A percentile compares a stretch with the other conserved stretches of the same genome.
phyloP scores from a whole-genome alignment of 2,329 filamentous ascomycete genomes.

The Paecilomyces niveus region DNA sequence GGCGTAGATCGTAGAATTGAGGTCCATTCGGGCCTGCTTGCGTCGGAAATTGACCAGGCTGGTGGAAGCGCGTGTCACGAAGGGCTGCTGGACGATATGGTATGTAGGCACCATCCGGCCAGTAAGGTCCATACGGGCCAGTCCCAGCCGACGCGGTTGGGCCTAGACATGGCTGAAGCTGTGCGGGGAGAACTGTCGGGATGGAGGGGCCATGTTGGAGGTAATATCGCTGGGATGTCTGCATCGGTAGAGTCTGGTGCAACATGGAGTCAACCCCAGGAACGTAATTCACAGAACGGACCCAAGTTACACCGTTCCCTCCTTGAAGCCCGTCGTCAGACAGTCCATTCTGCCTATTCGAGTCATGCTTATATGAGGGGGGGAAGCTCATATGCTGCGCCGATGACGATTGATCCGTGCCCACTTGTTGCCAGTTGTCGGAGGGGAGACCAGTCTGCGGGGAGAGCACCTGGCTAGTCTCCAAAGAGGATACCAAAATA shows the following conservation, averaged over 20 bases:
- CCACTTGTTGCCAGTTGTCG: conserved; percentile 25
- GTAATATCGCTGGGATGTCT: conserved; percentile 32
- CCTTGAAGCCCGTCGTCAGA: conserved; percentile 24
- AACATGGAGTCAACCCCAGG: conserved; percentile 56
- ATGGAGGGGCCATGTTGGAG: conserved; percentile 44
- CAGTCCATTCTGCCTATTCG: conserved; percentile 16
- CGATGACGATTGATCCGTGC: conserved; percentile 20
- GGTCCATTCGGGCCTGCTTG: conserved; percentile 1
- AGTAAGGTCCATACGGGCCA: conserved; percentile 55
- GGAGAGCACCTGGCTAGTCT: conserved; percentile 28
- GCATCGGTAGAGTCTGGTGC: conserved; percentile 47
- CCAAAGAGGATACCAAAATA: conserved; percentile 61
- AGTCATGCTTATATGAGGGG: conserved; percentile 30
- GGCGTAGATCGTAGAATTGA: conserved; percentile 22
- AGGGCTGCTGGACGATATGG: conserved; percentile 54
- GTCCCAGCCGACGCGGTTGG: conserved; percentile 52
- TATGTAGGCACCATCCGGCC: conserved; percentile 56
- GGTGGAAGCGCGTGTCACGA: conserved; percentile 44
- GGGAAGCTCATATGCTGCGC: conserved; percentile 31
- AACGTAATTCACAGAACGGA: conserved; percentile 36
- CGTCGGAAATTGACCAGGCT: conserved; percentile 10
- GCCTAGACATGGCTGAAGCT: conserved; percentile 50
- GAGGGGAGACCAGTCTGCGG: conserved; percentile 22
- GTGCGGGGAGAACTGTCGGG: conserved; percentile 53
- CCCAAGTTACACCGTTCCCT: conserved; percentile 32